Base-by-base conservation (phyloP, 768 basidiomycete genomes). In the Termitomyces sp. region DNA sequence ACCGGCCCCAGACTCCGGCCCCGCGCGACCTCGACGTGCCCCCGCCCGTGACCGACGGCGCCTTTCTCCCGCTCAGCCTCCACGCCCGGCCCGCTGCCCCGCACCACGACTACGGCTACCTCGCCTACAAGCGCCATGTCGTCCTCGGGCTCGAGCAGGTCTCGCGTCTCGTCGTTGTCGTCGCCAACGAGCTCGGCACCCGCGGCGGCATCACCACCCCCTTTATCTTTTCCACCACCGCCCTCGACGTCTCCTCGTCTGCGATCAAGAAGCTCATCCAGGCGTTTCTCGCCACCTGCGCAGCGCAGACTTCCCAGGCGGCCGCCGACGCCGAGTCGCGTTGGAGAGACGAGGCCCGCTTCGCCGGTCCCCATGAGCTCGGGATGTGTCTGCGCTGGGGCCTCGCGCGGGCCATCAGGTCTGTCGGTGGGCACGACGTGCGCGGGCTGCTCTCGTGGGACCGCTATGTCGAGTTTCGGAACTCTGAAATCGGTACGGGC, bases 381-480 rank as follows among this genome's bases (percentile, higher is more conserved):
- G 94, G 88, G 5, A 94, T 95, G 87, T 84, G 88, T 65, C 77
- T 98, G 33, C 86, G 95, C 24, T 99, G 97, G 97, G 92, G 87
- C 33, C 80, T 98, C 6, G 89, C 86, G 3, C 76, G 94, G 26
- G 83, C 92, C 47, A 81, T 92, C 36, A 73, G 92, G 48, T 80
- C 89, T 4, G 79, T 84, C 18, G 82, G 80, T 33, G 87, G 86
- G 1, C 77, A 84, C 61, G 87, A 88, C 46, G 82, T 87, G n/a
- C 81, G 92, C 14, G 97, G 97, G 5, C 73, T 98, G 30, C 68
- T 98, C 43, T 81, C 86, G 61, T 94, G 91, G 87, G 91, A 94
- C 6, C 78, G 80, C 35, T 99, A 98, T 70, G 70, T 83, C 40
- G 79, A 85, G 44, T 98, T 94, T 80, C 80, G 90, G 57, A 84